phyloP scores from a whole-genome alignment of 129 eudicot species.

The Tanacetum coccineum region DNA sequence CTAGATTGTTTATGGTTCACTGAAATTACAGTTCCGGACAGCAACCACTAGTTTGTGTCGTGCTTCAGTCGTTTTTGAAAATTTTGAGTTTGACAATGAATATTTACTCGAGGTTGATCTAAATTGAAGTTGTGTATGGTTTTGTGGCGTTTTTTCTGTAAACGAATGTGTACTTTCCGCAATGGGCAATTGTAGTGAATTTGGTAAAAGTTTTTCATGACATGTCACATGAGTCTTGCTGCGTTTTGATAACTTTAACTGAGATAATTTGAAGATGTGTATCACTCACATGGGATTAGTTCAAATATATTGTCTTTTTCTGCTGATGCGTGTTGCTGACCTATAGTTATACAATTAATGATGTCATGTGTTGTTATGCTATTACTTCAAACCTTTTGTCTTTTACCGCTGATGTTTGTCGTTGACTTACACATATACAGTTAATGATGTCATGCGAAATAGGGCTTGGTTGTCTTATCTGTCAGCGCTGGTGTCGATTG shows the following conservation, averaged over 20 bases:
- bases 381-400: neutral
- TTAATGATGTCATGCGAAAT: conserved; percentile 7
- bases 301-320: neutral
- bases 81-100: no score
- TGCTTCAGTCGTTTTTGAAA: no score
- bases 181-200: no score
- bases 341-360: conserved; percentile 1
- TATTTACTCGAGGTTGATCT: no score
- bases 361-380: neutral
- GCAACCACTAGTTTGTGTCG: neutral
- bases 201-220: no score
- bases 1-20: conserved; percentile 2
- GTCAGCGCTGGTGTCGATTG: conserved; percentile 13
- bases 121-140: no score
- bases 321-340: conserved; percentile 12
- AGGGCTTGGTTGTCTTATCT: conserved; percentile 2
- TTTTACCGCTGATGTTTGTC: conserved; percentile 8
- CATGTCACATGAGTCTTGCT: neutral
- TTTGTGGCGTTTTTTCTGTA: no score
- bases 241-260: neutral
- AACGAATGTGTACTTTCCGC: no score
- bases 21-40: conserved; percentile 1
- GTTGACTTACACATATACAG: neutral
- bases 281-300: conserved; percentile 8
- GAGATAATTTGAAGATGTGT: conserved; percentile 13